These are phyloP conservation scores for Lactifluus echinatus DNA, from an alignment of 768 basidiomycete genomes.

Conservation along the genomic window DNA sequence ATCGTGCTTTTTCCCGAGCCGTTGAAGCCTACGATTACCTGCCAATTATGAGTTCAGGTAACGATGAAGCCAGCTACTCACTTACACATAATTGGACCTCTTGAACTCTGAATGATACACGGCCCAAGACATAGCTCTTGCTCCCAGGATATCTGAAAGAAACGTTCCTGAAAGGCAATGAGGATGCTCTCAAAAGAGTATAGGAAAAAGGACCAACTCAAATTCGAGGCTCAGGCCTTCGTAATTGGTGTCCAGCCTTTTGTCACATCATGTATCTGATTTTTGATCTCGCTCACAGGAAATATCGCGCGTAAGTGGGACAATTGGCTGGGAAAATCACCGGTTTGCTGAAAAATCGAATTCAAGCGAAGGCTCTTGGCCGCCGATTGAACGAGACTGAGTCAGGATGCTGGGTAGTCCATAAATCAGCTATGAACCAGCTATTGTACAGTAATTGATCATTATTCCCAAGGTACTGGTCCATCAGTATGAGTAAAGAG, in stretches of 20 bases:
- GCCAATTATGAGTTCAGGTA: background rate
- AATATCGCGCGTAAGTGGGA: slow-evolving; percentile 52
- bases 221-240: slow-evolving; percentile 37
- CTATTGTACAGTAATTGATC: no score
- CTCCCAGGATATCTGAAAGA: slow-evolving; percentile 59
- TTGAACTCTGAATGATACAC: slow-evolving; percentile 61
- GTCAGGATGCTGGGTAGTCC: no score
- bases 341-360: slow-evolving; percentile 45
- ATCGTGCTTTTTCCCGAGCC: slow-evolving; percentile 77
- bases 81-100: slow-evolving; percentile 68
- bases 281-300: slow-evolving; percentile 50
- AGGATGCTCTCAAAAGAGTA: slow-evolving; percentile 14
- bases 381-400: slow-evolving; percentile 49
- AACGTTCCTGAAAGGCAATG: slow-evolving; percentile 41
- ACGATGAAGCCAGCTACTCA: background rate
- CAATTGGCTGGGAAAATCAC: slow-evolving; percentile 47
- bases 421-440: no score
- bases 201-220: slow-evolving; percentile 14
- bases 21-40: slow-evolving; percentile 75
- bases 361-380: slow-evolving; percentile 42
- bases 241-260: slow-evolving; percentile 44
- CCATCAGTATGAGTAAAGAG: no score
- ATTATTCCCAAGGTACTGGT: no score
- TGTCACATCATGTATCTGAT: slow-evolving; percentile 45
- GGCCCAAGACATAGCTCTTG: slow-evolving; percentile 42